phyloP scores from a whole-genome alignment of 345 rosid species.

The Eucalyptus sp. region DNA sequence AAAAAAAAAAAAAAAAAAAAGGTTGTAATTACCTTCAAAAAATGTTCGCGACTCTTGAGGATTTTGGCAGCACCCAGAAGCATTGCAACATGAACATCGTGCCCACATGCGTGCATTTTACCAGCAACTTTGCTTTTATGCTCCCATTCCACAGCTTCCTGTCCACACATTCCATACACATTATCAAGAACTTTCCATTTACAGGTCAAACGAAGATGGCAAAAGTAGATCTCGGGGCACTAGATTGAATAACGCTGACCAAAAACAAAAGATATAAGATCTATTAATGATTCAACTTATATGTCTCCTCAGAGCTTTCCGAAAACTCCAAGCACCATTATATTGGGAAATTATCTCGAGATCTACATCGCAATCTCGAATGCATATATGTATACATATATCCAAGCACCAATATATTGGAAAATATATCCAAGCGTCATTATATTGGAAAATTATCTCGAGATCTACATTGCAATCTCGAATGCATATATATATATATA shows the following conservation, averaged over 20 bases:
- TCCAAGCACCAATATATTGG: not conserved
- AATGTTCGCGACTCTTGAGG: conserved; percentile 35
- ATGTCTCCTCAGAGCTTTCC: not conserved
- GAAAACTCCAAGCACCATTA: not conserved
- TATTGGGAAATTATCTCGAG: not conserved
- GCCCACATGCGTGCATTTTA: conserved; percentile 95
- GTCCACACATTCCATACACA: not conserved
- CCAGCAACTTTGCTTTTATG: conserved; percentile 70
- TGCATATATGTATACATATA: not conserved
- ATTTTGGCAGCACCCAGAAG: conserved; percentile 83
- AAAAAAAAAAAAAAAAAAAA: not conserved
- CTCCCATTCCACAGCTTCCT: conserved; percentile 91
- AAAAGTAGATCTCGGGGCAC: not conserved
- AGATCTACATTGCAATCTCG: no score
- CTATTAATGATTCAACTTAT: not conserved
- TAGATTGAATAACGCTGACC: not conserved
- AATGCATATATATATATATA: no score
- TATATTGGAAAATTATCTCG: no score
- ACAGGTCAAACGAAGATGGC: not conserved
- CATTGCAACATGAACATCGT: conserved; percentile 90
- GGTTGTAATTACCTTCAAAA: conserved; percentile 17
- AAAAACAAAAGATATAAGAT: not conserved
- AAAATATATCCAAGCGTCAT: not conserved
- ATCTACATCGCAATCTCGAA: not conserved
- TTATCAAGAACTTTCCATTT: not conserved